Base-by-base conservation (phyloP, 768 basidiomycete species). In the Floccularia luteovirens region DNA sequence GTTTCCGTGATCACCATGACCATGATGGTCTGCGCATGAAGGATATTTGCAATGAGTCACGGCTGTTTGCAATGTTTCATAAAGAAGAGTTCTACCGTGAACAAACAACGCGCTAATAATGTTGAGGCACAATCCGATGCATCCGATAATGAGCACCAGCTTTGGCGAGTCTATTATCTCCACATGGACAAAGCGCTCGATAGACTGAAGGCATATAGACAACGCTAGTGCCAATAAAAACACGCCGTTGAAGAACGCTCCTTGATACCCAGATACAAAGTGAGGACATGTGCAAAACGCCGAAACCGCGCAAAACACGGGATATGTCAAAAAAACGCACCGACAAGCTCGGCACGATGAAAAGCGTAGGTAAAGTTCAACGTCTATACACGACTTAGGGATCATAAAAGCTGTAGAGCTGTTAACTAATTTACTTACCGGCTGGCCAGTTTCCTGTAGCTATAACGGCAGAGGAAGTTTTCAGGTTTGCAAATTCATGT, bases 311-410 rank as follows among this genome's bases (percentile, higher is more conserved):
- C 32, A 20, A 17, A 41, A 36, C 25, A 36, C 24, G 33, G 38
- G 38, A n/a, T n/a, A 27, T 23, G 14, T 27, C 28, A 31, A 47
- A 31, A 30, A 17, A 46, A 47, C 60, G 42, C 57, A 74, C 72
- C 73, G 44, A 77, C 67, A 42, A 75, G 63, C 48, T 77, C 74
- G 38, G 72, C 72, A 33, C 74, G 70, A 50, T 73, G 69, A 47
- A 74, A 74, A 3, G 74, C 75, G 45, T 69, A 77, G 5, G 74
- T 77, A 48, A 71, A 77, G 39, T 63, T 64, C 37, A 63, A 52
- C 38, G 67, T 69, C 70, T 76, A 44, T 13, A 39, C 36, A 21
- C n/a, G 1, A 24, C 13, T 25, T 20, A 36, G 19, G 39, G n/a
- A 36, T 25, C 2, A 17, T 35, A 22, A 24, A 38, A 39, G 36